Evolutionary conservation across 1,139 yeast genomes (phyloP).

Genomic region (Blastobotrys serpentis): DNA sequence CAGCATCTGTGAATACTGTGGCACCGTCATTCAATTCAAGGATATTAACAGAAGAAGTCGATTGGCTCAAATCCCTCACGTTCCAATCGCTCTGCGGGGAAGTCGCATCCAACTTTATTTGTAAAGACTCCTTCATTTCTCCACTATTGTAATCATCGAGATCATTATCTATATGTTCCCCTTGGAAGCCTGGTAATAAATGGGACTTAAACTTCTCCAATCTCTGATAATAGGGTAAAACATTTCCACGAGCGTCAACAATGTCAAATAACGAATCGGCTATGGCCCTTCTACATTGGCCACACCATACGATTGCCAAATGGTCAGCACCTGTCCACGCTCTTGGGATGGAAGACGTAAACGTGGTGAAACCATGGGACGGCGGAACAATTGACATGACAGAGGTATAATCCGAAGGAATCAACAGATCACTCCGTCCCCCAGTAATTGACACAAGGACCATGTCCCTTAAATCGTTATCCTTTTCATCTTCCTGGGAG

Average conservation of each 20-base stretch:
- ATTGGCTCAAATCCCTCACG: neutral
- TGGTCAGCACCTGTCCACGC: conserved; percentile 98
- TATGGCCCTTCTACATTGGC: conserved; percentile 68
- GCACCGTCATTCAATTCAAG: conserved; percentile 9
- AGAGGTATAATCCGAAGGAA: conserved; percentile 93
- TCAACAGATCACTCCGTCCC: conserved; percentile 74
- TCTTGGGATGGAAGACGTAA: conserved; percentile 79
- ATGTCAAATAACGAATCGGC: conserved; percentile 61
- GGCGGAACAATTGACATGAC: conserved; percentile 71
- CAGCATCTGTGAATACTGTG: neutral
- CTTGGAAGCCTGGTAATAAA: conserved; percentile 8
- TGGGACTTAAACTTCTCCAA: conserved; percentile 7
- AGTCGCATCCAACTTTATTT: neutral
- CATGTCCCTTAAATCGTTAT: conserved; percentile 36
- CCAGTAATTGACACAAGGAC: conserved; percentile 74
- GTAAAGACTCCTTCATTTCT: neutral
- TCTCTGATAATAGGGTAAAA: conserved; percentile 5
- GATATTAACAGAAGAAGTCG: neutral
- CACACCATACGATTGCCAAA: conserved; percentile 96
- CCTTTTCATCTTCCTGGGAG: conserved; percentile 23
- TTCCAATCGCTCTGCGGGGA: neutral
- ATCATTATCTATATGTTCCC: neutral
- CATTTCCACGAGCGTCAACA: conserved; percentile 44
- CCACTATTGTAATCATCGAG: neutral
- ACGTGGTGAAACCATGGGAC: conserved; percentile 76